phyloP scores from a whole-genome alignment of 768 basidiomycete species.

The Hemileccinum rubropunctum region DNA sequence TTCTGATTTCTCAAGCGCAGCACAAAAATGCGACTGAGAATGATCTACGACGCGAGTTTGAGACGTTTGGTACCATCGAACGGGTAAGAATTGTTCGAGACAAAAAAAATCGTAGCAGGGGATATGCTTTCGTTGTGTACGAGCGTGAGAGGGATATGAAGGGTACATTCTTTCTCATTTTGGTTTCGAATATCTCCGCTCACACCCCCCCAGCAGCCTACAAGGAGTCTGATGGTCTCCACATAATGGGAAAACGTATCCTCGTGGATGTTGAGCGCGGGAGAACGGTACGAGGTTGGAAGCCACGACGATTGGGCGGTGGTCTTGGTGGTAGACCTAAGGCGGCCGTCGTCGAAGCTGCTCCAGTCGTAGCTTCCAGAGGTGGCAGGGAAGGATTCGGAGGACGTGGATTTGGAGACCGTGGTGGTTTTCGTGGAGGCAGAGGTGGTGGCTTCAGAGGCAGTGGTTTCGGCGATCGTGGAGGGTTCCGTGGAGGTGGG shows the following conservation, averaged over 20 bases:
- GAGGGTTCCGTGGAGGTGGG: conserved; percentile 41
- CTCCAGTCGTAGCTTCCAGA: conserved; percentile 28
- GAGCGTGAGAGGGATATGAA: conserved; percentile 99
- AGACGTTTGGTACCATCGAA: conserved; percentile 93
- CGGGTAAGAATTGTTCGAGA: conserved; percentile 91
- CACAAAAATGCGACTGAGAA: conserved; percentile 89
- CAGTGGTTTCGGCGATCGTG: conserved; percentile 40
- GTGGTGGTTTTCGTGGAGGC: conserved; percentile 40
- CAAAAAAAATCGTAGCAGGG: conserved; percentile 81
- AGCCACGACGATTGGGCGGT: conserved; percentile 93
- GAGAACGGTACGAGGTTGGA: conserved; percentile 97
- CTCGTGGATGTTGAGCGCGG: conserved; percentile 98
- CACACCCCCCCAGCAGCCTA: conserved; percentile 66
- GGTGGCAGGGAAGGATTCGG: conserved; percentile 41
- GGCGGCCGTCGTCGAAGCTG: conserved; percentile 44
- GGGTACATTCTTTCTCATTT: conserved; percentile 47
- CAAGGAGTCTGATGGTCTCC: conserved; percentile 96
- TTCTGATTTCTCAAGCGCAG: conserved; percentile 41
- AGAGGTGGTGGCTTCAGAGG: conserved; percentile 45
- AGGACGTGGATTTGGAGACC: conserved; percentile 39
- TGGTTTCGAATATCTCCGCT: conserved; percentile 14
- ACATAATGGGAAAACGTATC: conserved; percentile 94
- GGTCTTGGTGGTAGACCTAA: conserved; percentile 99
- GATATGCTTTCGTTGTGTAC: conserved; percentile 97
- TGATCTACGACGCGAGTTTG: conserved; percentile 93